Evolutionary conservation across 1,139 yeast species (phyloP).

Genomic region (Sugiyamaella xylanicola): DNA sequence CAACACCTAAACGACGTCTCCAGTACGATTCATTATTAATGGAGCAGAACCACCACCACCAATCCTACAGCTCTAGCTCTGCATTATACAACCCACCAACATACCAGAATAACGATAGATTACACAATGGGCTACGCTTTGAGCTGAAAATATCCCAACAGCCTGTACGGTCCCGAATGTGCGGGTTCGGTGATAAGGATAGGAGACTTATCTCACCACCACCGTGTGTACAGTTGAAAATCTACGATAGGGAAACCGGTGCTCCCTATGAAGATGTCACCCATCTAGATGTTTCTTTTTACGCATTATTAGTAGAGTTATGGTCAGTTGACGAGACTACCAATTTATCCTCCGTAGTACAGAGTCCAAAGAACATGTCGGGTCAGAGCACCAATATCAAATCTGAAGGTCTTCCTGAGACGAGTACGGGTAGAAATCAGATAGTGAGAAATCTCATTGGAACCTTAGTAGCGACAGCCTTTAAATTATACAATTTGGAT

Average conservation of each 20-base stretch:
- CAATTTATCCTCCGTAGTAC: slow-evolving; percentile 39
- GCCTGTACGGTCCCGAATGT: slow-evolving; percentile 51
- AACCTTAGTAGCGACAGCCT: slow-evolving; percentile 46
- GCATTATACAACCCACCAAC: slow-evolving; percentile 8
- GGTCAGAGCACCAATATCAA: slow-evolving; percentile 5
- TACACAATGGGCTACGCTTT: slow-evolving; percentile 21
- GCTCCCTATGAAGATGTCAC: slow-evolving; percentile 33
- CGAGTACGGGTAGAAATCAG: background rate
- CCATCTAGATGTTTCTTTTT: slow-evolving; percentile 40
- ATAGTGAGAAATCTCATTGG: slow-evolving; percentile 47
- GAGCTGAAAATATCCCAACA: slow-evolving; percentile 45
- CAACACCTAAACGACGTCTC: background rate
- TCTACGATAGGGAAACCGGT: slow-evolving; percentile 39
- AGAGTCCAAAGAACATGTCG: slow-evolving; percentile 9
- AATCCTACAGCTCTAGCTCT: background rate
- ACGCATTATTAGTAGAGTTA: slow-evolving; percentile 44
- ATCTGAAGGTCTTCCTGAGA: background rate
- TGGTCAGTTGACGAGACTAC: slow-evolving; percentile 45
- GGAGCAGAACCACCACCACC: slow-evolving; percentile 4
- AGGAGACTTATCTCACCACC: slow-evolving; percentile 50
- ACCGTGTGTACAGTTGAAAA: slow-evolving; percentile 45
- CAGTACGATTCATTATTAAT: slow-evolving; percentile 4
- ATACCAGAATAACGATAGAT: background rate
- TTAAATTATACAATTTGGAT: slow-evolving; percentile 44
- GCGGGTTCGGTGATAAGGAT: slow-evolving; percentile 51